Percentiles rank a stretch among this genome's conserved stretches.
Evolutionary conservation across 2,329 filamentous ascomycete genomes (phyloP).

Genomic region (Graphiopsis chlorocephala): DNA sequence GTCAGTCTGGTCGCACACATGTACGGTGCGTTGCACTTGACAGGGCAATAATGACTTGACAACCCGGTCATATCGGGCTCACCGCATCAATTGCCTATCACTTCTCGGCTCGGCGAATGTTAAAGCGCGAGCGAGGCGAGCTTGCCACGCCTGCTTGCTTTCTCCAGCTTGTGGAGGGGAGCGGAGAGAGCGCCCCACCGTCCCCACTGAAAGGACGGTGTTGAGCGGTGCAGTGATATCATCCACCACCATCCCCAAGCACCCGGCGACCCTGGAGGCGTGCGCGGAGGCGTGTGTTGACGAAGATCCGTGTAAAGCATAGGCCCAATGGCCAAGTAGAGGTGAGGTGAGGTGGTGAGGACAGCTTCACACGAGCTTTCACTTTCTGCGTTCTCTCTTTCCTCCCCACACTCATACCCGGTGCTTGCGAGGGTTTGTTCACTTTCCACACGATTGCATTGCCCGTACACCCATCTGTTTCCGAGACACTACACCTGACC

Average conservation of each 20-base stretch:
- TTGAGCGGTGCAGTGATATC: slow-evolving; percentile 16
- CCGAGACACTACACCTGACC: background rate
- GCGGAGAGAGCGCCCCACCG: background rate
- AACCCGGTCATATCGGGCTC: background rate
- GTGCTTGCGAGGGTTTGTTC: background rate
- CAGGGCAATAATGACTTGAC: background rate
- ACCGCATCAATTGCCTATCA: slow-evolving; percentile 1
- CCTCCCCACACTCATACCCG: background rate
- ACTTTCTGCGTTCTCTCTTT: background rate
- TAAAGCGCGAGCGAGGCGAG: background rate
- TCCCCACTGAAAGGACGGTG: background rate
- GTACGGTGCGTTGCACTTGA: background rate
- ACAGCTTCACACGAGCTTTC: background rate
- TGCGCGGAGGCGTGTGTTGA: background rate
- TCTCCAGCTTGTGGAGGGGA: background rate
- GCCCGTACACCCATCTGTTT: background rate
- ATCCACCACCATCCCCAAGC: slow-evolving; percentile 5
- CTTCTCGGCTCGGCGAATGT: background rate
- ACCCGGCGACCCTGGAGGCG: background rate
- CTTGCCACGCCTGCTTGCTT: background rate
- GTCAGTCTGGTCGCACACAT: background rate
- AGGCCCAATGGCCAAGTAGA: slow-evolving; percentile 12
- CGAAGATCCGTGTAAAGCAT: slow-evolving; percentile 3
- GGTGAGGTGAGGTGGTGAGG: background rate
- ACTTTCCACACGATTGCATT: background rate